phyloP scores from a whole-genome alignment of 805 yeast species.

The Candida maris region DNA sequence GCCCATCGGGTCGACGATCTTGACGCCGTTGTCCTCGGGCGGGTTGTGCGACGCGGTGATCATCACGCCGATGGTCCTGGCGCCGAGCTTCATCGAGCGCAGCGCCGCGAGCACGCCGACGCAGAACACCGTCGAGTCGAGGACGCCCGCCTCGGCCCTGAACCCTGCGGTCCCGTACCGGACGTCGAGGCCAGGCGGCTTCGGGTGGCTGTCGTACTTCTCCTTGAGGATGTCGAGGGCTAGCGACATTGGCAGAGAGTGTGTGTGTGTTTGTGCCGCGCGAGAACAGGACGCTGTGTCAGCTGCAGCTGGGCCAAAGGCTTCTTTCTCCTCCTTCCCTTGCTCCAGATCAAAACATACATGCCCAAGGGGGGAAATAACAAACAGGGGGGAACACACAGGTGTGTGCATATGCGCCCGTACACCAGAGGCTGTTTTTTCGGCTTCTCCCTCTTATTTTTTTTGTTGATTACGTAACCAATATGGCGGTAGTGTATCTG shows the following conservation, averaged over 20 bases:
- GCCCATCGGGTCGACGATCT: constrained; percentile 90
- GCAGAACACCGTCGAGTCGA: constrained; percentile 80
- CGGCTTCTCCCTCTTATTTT: too few species aligned
- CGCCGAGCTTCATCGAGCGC: constrained; percentile 67
- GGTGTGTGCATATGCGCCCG: too few species aligned
- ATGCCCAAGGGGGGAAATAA: too few species aligned
- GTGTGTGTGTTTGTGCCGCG: too few species aligned
- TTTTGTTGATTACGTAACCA: too few species aligned
- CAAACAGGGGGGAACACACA: too few species aligned
- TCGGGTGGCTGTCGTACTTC: constrained; percentile 34
- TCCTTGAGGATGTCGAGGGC: constrained; percentile 10
- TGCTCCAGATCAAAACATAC: too few species aligned
- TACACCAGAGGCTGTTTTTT: too few species aligned
- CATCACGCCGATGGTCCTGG: constrained; percentile 88
- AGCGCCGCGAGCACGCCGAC: constrained; percentile 80
- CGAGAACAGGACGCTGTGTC: too few species aligned
- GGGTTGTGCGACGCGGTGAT: constrained; percentile 95
- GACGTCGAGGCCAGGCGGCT: constrained; percentile 42
- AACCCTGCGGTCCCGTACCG: constrained; percentile 98
- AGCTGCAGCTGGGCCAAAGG: too few species aligned
- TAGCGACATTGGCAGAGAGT: constrained; percentile 5
- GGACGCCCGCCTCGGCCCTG: constrained; percentile 62
- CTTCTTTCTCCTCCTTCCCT: too few species aligned
- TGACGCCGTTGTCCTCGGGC: constrained; percentile 87
- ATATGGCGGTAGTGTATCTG: too few species aligned